phyloP scores from a whole-genome alignment of 305 asterid genomes.

The Fraxinus angustifolia region DNA sequence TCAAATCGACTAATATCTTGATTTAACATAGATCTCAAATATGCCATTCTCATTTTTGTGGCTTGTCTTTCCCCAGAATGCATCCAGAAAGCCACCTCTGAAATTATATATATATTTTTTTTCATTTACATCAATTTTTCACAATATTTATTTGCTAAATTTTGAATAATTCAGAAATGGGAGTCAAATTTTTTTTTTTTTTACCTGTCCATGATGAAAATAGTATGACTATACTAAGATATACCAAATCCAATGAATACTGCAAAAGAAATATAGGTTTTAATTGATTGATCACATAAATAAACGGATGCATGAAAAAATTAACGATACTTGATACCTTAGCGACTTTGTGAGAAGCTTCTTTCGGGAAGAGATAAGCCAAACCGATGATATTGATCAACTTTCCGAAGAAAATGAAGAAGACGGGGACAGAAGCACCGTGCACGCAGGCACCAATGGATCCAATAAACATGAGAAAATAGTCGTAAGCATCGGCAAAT shows the following conservation, averaged over 20 bases:
- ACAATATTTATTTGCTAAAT: background rate
- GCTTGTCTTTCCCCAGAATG: slow-evolving; percentile 95
- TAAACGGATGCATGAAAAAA: background rate
- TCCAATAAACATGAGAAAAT: slow-evolving; percentile 64
- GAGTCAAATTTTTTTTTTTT: background rate
- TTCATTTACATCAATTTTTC: background rate
- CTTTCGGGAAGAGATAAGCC: slow-evolving; percentile 76
- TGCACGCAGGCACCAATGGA: slow-evolving; percentile 81
- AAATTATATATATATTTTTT: background rate
- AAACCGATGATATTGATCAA: slow-evolving; percentile 77
- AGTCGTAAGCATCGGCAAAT: slow-evolving; percentile 76
- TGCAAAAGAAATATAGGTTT: slow-evolving; percentile 31
- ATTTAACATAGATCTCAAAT: slow-evolving; percentile 67
- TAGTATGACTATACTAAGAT: slow-evolving; percentile 74
- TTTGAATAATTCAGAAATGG: background rate
- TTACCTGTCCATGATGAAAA: slow-evolving; percentile 92
- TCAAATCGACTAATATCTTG: slow-evolving; percentile 87
- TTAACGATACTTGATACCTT: slow-evolving; percentile 35
- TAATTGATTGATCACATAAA: background rate
- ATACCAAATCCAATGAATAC: slow-evolving; percentile 94
- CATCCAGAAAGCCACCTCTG: slow-evolving; percentile 99
- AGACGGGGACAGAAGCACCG: slow-evolving; percentile 94
- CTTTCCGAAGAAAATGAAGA: slow-evolving; percentile 90
- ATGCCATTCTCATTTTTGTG: slow-evolving; percentile 92
- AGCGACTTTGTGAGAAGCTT: slow-evolving; percentile 81